phyloP scores from a whole-genome alignment of 2,329 filamentous ascomycete species.

The Taxawa tesnikishii region DNA sequence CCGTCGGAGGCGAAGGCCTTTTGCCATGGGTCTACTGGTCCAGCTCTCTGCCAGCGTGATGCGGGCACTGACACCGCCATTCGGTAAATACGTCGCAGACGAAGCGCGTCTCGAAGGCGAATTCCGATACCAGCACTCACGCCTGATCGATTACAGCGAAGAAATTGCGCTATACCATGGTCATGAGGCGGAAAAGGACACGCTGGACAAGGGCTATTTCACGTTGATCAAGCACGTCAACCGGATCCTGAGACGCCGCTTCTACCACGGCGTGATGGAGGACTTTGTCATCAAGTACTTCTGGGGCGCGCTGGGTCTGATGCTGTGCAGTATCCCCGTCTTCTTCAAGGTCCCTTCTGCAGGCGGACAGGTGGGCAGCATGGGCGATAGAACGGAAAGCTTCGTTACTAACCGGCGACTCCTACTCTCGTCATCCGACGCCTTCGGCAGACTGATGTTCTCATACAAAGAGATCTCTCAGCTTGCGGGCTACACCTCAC shows the following conservation, averaged over 20 bases:
- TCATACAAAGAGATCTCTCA: slow-evolving; percentile 97
- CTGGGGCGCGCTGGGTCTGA: slow-evolving; percentile 84
- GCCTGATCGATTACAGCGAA: slow-evolving; percentile 91
- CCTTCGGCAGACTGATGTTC: slow-evolving; percentile 93
- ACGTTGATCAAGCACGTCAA: slow-evolving; percentile 99
- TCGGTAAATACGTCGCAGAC: slow-evolving; percentile 94
- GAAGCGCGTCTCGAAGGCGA: slow-evolving; percentile 91
- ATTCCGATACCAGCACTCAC: slow-evolving; percentile 88
- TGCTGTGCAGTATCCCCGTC: slow-evolving; percentile 88
- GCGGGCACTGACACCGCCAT: slow-evolving; percentile 87
- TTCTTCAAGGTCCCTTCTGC: slow-evolving; percentile 80
- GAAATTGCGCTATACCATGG: slow-evolving; percentile 88
- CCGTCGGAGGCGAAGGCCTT: slow-evolving; percentile 89
- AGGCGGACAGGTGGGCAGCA: slow-evolving; percentile 45
- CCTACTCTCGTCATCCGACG: slow-evolving; percentile 85
- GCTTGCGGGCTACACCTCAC: slow-evolving; percentile 85
- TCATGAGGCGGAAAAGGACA: slow-evolving; percentile 90
- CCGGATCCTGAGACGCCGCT: slow-evolving; percentile 74
- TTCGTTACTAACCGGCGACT: slow-evolving; percentile 93
- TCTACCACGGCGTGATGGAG: slow-evolving; percentile 99
- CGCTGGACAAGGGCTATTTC: slow-evolving; percentile 95
- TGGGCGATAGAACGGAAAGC: slow-evolving; percentile 32
- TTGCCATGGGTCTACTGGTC: slow-evolving; percentile 89
- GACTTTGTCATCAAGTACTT: slow-evolving; percentile 99
- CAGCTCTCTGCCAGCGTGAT: slow-evolving; percentile 88